Percentiles rank a stretch among this genome's conserved stretches.
Evolutionary conservation across 1,284 basidiomycete species (phyloP).

Genomic region (Exsudoporus floridanus): DNA sequence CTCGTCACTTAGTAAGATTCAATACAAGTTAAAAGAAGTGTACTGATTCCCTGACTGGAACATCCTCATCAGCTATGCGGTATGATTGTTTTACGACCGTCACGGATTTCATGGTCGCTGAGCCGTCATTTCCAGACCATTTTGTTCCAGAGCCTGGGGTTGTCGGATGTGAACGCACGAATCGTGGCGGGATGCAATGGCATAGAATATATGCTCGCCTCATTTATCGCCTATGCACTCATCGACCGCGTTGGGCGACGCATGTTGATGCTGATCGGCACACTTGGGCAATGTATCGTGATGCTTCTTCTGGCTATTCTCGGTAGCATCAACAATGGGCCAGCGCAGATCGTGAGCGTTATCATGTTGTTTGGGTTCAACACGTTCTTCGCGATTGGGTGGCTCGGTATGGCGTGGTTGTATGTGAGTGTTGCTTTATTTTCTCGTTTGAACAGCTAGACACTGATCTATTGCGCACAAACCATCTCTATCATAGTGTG

Average conservation of each 20-base stretch:
- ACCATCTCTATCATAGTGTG: background rate
- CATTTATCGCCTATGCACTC: background rate
- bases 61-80: constrained; percentile 25
- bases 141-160: constrained; percentile 49
- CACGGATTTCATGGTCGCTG: background rate
- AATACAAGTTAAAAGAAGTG: background rate
- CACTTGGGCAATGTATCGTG: constrained; percentile 24
- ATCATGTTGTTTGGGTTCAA: constrained; percentile 12
- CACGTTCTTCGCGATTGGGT: background rate
- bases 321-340: constrained; percentile 18
- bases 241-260: constrained; percentile 24
- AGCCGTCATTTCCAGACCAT: constrained; percentile 40
- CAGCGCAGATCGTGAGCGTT: constrained; percentile 50
- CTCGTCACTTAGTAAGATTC: constrained; percentile 51
- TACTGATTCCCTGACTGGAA: background rate
- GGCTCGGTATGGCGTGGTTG: constrained; percentile 57
- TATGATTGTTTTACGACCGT: constrained; percentile 9
- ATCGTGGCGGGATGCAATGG: constrained; percentile 66
- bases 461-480: background rate
- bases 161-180: constrained; percentile 57
- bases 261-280: constrained; percentile 26
- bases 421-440: constrained; percentile 38
- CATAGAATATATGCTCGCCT: constrained; percentile 42
- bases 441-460: background rate
- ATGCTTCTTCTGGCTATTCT: constrained; percentile 30